phyloP scores from a whole-genome alignment of 2,329 filamentous ascomycete species.

The Ophiostoma sp. region DNA sequence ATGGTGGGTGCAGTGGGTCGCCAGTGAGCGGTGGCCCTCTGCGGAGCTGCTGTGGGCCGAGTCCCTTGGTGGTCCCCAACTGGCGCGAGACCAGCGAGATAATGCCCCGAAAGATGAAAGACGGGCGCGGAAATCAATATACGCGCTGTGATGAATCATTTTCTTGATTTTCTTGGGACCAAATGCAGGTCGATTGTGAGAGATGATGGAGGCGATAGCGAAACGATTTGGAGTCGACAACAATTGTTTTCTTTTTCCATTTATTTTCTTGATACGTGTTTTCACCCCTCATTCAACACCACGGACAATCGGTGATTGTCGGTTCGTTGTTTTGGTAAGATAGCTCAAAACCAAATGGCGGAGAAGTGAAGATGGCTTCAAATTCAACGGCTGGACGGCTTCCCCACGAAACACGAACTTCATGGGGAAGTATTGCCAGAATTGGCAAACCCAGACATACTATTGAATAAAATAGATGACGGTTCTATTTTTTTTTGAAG shows the following conservation, averaged over 20 bases:
- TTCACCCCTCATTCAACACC: not conserved
- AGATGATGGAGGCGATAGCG: not conserved
- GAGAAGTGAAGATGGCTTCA: not conserved
- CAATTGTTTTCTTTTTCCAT: not conserved
- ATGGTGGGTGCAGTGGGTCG: not conserved
- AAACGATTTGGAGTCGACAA: not conserved
- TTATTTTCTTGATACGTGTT: not conserved
- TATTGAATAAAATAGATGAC: too few species aligned
- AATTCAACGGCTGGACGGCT: not conserved
- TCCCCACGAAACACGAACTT: not conserved
- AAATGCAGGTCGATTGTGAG: not conserved
- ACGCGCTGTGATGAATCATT: constrained; percentile 18
- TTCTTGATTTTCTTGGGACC: not conserved
- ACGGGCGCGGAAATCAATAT: constrained; percentile 16
- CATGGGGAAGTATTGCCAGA: not conserved
- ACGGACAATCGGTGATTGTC: constrained; percentile 18
- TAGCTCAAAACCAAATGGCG: not conserved
- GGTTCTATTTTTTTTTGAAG: too few species aligned
- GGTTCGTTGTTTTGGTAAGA: constrained; percentile 11
- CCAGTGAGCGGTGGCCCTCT: not conserved
- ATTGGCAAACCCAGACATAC: not conserved
- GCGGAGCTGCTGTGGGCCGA: not conserved
- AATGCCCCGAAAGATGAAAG: not conserved
- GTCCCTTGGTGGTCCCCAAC: not conserved
- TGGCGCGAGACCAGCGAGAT: not conserved